phyloP scores from a whole-genome alignment of 192 early-diverging fungal genomes.

The Chytriomyces sp. region DNA sequence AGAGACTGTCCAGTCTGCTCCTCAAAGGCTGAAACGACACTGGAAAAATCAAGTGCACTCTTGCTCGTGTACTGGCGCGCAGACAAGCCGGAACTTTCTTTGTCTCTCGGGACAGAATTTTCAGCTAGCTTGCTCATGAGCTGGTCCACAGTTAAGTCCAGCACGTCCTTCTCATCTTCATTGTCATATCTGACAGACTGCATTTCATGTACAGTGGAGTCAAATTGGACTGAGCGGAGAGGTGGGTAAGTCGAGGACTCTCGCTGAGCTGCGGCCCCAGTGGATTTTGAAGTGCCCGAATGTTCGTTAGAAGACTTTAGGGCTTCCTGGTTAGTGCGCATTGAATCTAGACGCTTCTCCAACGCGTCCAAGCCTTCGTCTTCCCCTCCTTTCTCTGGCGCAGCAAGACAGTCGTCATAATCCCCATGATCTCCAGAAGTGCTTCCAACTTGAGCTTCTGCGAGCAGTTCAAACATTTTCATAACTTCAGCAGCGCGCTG shows the following conservation, averaged over 20 bases:
- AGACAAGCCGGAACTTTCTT: not conserved
- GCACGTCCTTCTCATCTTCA: not conserved
- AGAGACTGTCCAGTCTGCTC: not conserved
- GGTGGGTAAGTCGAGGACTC: no score
- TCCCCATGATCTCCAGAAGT: not conserved
- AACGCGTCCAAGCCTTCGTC: not conserved
- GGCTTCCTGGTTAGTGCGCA: not conserved
- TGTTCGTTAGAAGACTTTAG: not conserved
- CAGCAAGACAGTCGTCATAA: not conserved
- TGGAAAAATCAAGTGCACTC: not conserved
- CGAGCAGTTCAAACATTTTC: not conserved
- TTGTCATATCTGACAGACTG: not conserved
- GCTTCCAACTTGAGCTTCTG: not conserved
- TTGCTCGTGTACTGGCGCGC: not conserved
- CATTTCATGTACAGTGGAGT: not conserved
- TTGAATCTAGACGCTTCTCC: not conserved
- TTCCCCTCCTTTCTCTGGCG: not conserved
- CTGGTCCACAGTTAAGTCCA: conserved; percentile 4
- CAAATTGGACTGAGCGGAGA: not conserved
- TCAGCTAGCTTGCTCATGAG: not conserved
- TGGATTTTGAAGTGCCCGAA: not conserved
- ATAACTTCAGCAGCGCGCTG: not conserved
- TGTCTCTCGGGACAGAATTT: conserved; percentile 6
- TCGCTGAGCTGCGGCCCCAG: not conserved
- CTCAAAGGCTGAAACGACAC: not conserved